Evolutionary conservation across 73 alveolate species (phyloP).

Genomic region (Stentor roeselii): DNA sequence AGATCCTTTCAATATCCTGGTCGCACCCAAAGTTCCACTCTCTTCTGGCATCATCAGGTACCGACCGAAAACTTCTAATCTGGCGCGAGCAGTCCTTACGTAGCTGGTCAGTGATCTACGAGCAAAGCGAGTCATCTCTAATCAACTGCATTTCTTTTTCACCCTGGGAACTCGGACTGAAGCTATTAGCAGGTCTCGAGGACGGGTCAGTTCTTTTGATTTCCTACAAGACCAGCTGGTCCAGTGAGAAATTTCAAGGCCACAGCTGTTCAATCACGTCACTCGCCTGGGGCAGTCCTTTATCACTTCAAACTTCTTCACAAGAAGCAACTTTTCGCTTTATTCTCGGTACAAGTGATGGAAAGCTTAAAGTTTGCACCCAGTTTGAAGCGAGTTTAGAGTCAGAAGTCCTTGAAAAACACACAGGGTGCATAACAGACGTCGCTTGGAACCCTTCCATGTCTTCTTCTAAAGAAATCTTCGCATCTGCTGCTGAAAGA

Average conservation of each 20-base stretch:
- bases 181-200: slow-evolving; percentile 59
- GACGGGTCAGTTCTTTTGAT: slow-evolving; percentile 67
- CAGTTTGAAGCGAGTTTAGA: slow-evolving; percentile 15
- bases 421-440: slow-evolving; percentile 52
- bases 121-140: slow-evolving; percentile 2
- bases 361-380: not conserved
- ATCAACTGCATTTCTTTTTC: slow-evolving; percentile 55
- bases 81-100: slow-evolving; percentile 49
- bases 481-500: slow-evolving; percentile 48
- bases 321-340: not conserved
- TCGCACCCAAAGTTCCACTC: slow-evolving; percentile 83
- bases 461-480: slow-evolving; percentile 28
- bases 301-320: slow-evolving; percentile 33
- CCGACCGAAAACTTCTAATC: slow-evolving; percentile 70
- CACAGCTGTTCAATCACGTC: slow-evolving; percentile 43
- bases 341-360: slow-evolving; percentile 20
- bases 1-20: slow-evolving; percentile 74
- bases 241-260: slow-evolving; percentile 26
- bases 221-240: slow-evolving; percentile 46
- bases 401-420: not conserved
- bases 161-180: slow-evolving; percentile 79
- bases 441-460: slow-evolving; percentile 52
- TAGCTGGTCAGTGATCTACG: slow-evolving; percentile 43
- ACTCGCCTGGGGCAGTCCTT: slow-evolving; percentile 57
- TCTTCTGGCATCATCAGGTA: slow-evolving; percentile 72